Conservation (phyloP, 2,329 filamentous ascomycete species). For the Diaporthe ampelina region DNA sequence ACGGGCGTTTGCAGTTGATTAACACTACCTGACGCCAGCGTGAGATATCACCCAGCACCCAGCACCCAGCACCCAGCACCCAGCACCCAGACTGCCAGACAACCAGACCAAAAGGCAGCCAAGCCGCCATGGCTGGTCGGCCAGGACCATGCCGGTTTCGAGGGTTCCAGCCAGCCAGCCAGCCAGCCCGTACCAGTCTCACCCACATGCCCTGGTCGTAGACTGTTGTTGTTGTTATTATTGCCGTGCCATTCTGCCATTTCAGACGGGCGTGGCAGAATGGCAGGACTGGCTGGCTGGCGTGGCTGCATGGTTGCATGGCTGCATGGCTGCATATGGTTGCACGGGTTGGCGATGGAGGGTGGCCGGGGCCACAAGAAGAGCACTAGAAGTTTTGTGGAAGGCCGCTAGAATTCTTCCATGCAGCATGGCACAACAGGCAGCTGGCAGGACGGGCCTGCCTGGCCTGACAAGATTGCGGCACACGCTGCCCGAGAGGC, state of each 20-base stretch:
- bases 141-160: conserved; percentile 29
- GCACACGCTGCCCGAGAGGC: background rate
- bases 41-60: too few relatives aligned
- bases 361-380: conserved; percentile 19
- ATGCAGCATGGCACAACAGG: background rate
- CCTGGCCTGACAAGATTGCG: background rate
- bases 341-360: background rate
- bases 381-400: conserved; percentile 37
- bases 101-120: background rate
- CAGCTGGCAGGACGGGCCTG: background rate
- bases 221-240: background rate
- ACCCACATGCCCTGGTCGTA: background rate
- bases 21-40: too few relatives aligned
- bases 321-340: background rate
- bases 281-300: too few relatives aligned
- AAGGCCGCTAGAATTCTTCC: conserved; percentile 37
- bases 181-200: background rate
- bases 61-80: too few relatives aligned
- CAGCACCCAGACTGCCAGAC: too few relatives aligned
- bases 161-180: conserved; percentile 18
- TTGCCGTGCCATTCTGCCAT: background rate
- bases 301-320: background rate
- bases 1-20: conserved; percentile 8
- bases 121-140: conserved; percentile 21
- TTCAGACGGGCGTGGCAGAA: background rate